Evolutionary conservation across 495 filamentous ascomycete genomes (phyloP), one percentile per base, ranked within the genome.

Genomic region (Durotheca rogersii): DNA sequence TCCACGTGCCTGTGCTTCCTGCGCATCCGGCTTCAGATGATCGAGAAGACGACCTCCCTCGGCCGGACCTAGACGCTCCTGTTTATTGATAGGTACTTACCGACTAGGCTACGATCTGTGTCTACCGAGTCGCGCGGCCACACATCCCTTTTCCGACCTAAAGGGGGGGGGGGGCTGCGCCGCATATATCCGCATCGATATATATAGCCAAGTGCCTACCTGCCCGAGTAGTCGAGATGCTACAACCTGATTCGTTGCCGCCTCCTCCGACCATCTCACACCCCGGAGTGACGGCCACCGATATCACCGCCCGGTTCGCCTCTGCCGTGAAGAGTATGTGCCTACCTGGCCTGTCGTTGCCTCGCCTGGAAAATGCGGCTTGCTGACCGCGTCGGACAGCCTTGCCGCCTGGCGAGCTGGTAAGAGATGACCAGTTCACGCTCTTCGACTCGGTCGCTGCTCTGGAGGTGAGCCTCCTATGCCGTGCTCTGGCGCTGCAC

Each of bases 361-460:
- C 16, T 1, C 15, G 9, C 0, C 18, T 7, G 4, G 12, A 20
- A n/a, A n/a, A 2, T 2, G 27, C 12, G 4, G n/a, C 10, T 47
- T 40, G 12, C 56, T 66, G 23, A 66, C 37, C 20, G 23, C 4
- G 12, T 12, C 30, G 19, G 19, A 20, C 35, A 96, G 92, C 81
- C 44, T 74, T 98, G 39, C 66, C 75, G 14, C 79, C 84, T 7
- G 92, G 93, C 14, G 82, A 92, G 50, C 80, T 99, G 7, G 81
- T 96, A 47, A 95, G 96, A 71, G 91, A 98, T 88, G 88, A 87
- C 40, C 81, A 78, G 56, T 96, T 98, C 59, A 95, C 89, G 5
- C 78, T 97, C 6, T 95, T 93, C 58, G 93, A 97, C 68, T 82
- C 90, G 44, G 94, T 98, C 53, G 89, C 88, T 48, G 92, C 94